Conservation (phyloP, 2,329 filamentous ascomycete species). For the Neofusicoccum sp. region DNA sequence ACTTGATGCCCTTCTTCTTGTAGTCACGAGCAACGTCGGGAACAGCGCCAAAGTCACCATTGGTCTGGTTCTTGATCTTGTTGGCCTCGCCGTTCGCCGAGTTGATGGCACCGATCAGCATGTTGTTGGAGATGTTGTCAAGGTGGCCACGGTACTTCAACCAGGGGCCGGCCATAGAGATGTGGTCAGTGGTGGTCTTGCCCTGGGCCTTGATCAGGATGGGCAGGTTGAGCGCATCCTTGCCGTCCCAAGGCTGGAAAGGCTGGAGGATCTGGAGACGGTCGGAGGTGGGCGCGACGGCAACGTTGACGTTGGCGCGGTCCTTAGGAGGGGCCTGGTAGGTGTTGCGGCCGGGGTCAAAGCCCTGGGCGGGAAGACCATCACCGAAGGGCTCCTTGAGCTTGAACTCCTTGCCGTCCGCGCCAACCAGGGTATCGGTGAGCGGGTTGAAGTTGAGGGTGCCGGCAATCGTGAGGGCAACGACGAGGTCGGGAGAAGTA, state of each 20-base stretch:
- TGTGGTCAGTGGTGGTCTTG: conserved; percentile 97
- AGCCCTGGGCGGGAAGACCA: conserved; percentile 76
- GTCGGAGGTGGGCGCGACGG: conserved; percentile 84
- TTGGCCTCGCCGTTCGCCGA: conserved; percentile 95
- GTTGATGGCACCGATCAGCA: conserved; percentile 97
- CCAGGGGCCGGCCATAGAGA: conserved; percentile 96
- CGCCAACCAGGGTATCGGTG: conserved; percentile 87
- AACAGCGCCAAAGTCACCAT: conserved; percentile 79
- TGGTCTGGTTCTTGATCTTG: conserved; percentile 91
- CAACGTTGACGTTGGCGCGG: conserved; percentile 69
- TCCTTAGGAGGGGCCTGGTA: conserved; percentile 92
- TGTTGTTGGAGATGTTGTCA: conserved; percentile 99
- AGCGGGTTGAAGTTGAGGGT: conserved; percentile 91
- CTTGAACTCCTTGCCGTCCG: conserved; percentile 94
- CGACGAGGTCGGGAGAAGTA: conserved; percentile 84
- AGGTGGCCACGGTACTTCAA: conserved; percentile 98
- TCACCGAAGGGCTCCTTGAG: conserved; percentile 76
- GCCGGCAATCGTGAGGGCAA: conserved; percentile 81
- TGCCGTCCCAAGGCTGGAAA: conserved; percentile 87
- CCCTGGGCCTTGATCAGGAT: conserved; percentile 96
- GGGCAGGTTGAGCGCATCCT: conserved; percentile 78
- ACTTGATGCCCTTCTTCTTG: conserved; percentile 93
- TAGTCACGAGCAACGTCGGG: conserved; percentile 95
- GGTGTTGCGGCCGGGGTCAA: conserved; percentile 87
- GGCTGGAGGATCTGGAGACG: conserved; percentile 89